Evolutionary conservation across 2,329 filamentous ascomycete genomes (phyloP).

Genomic region (Aspergillus persii): DNA sequence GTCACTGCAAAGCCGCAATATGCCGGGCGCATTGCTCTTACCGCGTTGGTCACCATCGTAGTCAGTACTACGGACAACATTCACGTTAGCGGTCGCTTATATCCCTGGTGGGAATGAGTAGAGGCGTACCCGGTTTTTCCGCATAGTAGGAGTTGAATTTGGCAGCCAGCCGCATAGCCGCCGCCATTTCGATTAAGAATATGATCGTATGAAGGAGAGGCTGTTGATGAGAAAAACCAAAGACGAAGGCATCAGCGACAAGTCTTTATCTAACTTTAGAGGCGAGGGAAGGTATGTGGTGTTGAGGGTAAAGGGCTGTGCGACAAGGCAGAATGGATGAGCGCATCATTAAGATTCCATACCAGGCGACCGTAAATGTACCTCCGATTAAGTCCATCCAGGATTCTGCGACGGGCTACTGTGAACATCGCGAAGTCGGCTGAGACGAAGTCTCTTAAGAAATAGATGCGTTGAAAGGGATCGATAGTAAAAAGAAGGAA

Average conservation of each 20-base stretch:
- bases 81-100: constrained; percentile 16
- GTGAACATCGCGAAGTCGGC: constrained; percentile 39
- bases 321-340: background rate
- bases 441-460: constrained; percentile 15
- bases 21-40: constrained; percentile 42
- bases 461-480: constrained; percentile 16
- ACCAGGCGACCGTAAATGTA: constrained; percentile 49
- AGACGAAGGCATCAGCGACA: background rate
- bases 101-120: background rate
- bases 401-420: constrained; percentile 38
- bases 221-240: constrained; percentile 48
- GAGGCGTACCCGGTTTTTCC: constrained; percentile 70
- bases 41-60: constrained; percentile 98
- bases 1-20: background rate
- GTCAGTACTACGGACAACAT: constrained; percentile 67
- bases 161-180: constrained; percentile 75
- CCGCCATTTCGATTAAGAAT: constrained; percentile 83
- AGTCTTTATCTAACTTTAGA: background rate
- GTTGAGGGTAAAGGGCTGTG: background rate
- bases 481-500: constrained; percentile 22
- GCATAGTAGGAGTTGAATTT: constrained; percentile 96
- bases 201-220: constrained; percentile 82
- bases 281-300: constrained; percentile 6
- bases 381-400: constrained; percentile 46
- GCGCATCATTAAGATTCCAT: constrained; percentile 18